Conservation (phyloP, 805 yeast genomes). For the Monosporozyma aerobia region DNA sequence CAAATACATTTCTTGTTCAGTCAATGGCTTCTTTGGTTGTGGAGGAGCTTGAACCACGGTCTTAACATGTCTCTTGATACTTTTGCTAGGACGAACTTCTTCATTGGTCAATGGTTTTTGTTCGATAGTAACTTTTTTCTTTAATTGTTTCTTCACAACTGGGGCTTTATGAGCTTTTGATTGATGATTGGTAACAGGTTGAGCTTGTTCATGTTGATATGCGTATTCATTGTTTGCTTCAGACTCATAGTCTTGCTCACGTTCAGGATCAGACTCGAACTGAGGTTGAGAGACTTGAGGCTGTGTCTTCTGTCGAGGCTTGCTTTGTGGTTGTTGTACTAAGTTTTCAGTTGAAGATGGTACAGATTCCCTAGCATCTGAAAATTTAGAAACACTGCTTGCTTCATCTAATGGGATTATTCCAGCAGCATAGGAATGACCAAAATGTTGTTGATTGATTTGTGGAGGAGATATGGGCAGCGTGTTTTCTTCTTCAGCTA, state of each 20-base stretch:
- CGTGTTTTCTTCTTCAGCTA: background rate
- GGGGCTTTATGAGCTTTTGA: background rate
- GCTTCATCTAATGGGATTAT: constrained; percentile 14
- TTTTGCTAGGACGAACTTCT: background rate
- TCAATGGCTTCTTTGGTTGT: constrained; percentile 8
- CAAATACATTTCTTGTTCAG: constrained; percentile 42
- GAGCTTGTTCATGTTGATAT: background rate
- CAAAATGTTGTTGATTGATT: background rate
- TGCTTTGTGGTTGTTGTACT: background rate
- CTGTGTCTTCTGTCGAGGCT: background rate
- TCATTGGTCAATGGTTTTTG: background rate
- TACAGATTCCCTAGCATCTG: constrained; percentile 23
- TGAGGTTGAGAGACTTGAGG: background rate
- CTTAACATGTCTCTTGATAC: background rate
- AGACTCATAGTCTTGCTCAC: background rate
- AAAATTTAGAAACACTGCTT: constrained; percentile 20
- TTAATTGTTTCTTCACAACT: background rate
- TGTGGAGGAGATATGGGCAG: background rate
- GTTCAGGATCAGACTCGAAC: background rate
- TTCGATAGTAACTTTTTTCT: background rate
- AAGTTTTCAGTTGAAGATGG: constrained; percentile 6
- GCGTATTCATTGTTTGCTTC: background rate
- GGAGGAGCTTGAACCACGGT: background rate
- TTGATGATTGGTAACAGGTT: background rate
- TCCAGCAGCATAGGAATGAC: constrained; percentile 3